Conservation (phyloP, 345 rosid species). For the Citropsis articulata region DNA sequence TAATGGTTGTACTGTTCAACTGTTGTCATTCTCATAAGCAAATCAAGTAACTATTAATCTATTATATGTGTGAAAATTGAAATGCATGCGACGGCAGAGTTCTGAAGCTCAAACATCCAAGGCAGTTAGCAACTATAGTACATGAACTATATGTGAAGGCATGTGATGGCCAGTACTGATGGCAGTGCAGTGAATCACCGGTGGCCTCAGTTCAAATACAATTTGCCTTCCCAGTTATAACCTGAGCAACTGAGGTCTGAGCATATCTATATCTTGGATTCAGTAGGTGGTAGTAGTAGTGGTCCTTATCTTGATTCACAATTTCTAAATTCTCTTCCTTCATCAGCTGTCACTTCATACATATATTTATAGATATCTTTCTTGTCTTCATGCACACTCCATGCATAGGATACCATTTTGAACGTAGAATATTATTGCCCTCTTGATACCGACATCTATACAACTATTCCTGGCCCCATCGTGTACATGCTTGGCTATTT, state of each 20-base stretch:
- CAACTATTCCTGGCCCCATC: slow-evolving; percentile 6
- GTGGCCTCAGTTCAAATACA: too few relatives aligned
- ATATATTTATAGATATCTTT: background rate
- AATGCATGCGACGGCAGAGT: too few relatives aligned
- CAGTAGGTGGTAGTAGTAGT: background rate
- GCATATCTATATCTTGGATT: background rate
- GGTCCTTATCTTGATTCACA: background rate
- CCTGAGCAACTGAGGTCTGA: background rate
- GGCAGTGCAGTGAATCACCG: too few relatives aligned
- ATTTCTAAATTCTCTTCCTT: background rate
- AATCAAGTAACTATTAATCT: too few relatives aligned
- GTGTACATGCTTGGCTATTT: background rate
- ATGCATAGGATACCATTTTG: slow-evolving; percentile 40
- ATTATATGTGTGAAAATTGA: too few relatives aligned
- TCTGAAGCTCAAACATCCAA: too few relatives aligned
- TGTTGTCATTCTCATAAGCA: too few relatives aligned
- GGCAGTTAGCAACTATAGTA: too few relatives aligned
- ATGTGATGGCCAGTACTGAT: too few relatives aligned
- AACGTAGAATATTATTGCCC: slow-evolving; percentile 17
- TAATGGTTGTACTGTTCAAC: background rate
- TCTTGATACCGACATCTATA: background rate
- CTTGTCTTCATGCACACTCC: slow-evolving; percentile 24
- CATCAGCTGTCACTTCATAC: slow-evolving; percentile 22
- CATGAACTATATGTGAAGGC: too few relatives aligned
- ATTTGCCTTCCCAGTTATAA: background rate